Evolutionary conservation across 2,329 filamentous ascomycete genomes (phyloP), one percentile per base, ranked within the genome.

Genomic region (Didymella segeticola): DNA sequence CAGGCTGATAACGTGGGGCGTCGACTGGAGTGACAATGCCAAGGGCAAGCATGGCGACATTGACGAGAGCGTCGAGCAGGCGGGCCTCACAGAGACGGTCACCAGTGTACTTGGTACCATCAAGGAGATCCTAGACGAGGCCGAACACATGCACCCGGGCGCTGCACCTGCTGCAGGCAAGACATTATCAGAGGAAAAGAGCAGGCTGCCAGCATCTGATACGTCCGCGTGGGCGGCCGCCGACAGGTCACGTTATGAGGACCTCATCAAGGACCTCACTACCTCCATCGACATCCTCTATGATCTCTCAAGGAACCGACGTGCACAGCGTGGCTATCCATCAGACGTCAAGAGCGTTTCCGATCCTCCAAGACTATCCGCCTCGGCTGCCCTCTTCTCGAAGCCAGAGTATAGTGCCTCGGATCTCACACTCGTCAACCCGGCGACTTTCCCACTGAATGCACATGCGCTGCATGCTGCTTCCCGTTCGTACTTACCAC

Each of bases 51-150:
- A 86, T 54, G 83, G 85, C 65, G 86, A 90, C 72, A 92, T 93
- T 58, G 89, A 89, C 64, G 87, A 89, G 70, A 87, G 88, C 46
- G 76, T 87, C 15, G 84, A 83, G 45, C 80, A 83, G 56, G 85
- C 85, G 26, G 90, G 89, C 19, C 77, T 93, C 49, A 89, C 87
- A 54, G 89, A 92, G 70, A 84, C 90, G 1, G 89, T 93, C 46
- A 86, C 86, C 53, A 91, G 88, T 70, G 89, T 93, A 65, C 86
- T 93, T 82, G 85, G 84, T 14, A 92, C 89, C 43, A 91, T 93
- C 69, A 90, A 91, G 68, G 89, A 91, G 63, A 90, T 90, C 43
- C 78, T 91, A 37, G 87, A 89, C 51, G 89, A 93, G 72, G 87
- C 88, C 1, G 89, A 93, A 68, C 83, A 85, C 5, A 81, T 93